Evolutionary conservation across 768 basidiomycete genomes (phyloP).

Genomic region (Lentinus tigrinus): DNA sequence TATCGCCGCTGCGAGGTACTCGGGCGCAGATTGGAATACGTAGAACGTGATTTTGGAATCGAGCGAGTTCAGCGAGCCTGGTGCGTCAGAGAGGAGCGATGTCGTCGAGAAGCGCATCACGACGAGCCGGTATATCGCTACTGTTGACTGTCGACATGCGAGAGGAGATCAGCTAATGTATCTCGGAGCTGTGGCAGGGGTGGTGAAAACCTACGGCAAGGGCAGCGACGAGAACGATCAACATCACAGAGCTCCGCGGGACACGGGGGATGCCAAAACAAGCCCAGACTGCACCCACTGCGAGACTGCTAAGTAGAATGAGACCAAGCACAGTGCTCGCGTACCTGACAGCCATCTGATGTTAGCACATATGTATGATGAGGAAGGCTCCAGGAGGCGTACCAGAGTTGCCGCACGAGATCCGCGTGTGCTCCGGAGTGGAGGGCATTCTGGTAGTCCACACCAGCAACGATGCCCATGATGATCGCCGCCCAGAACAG

Average conservation of each 20-base stretch:
- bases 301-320: background rate
- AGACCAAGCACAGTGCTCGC: slow-evolving; percentile 3
- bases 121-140: slow-evolving; percentile 14
- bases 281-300: background rate
- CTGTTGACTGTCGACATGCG: background rate
- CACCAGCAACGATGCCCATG: background rate
- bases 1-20: slow-evolving; percentile 9
- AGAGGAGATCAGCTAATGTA: background rate
- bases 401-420: slow-evolving; percentile 9
- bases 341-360: background rate
- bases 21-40: slow-evolving; percentile 19
- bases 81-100: slow-evolving; percentile 7
- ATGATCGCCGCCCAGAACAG: slow-evolving; percentile 3
- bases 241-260: background rate
- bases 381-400: background rate
- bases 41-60: slow-evolving; percentile 16
- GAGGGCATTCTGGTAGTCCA: slow-evolving; percentile 1
- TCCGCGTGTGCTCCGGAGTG: background rate
- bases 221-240: background rate
- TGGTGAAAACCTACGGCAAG: slow-evolving; percentile 8
- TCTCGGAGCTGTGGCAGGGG: background rate
- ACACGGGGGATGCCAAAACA: background rate
- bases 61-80: slow-evolving; percentile 13
- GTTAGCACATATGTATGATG: background rate
- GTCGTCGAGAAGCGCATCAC: slow-evolving; percentile 13